Conservation (phyloP, 2,329 filamentous ascomycete genomes). For the Magnaporthiopsis rhizophila region DNA sequence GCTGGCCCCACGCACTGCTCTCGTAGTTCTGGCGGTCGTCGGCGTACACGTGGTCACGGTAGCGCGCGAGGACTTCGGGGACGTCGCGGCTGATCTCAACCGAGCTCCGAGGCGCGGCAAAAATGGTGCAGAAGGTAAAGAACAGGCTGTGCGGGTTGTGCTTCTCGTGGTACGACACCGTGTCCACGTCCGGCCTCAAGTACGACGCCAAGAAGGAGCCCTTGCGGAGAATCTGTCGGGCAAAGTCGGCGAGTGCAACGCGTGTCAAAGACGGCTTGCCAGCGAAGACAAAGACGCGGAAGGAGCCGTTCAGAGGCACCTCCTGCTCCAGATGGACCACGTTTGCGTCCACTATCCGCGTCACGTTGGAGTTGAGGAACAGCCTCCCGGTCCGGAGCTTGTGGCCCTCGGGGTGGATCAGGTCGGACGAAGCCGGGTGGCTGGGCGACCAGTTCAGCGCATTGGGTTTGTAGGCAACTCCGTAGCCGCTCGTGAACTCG, state of each 20-base stretch:
- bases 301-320: conserved; percentile 79
- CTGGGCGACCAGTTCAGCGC: conserved; percentile 71
- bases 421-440: conserved; percentile 62
- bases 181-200: conserved; percentile 49
- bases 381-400: conserved; percentile 67
- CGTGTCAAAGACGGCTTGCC: conserved; percentile 54
- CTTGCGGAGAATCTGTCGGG: conserved; percentile 53
- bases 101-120: conserved; percentile 57
- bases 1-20: conserved; percentile 57
- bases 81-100: conserved; percentile 67
- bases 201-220: conserved; percentile 66
- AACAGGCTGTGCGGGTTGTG: conserved; percentile 81
- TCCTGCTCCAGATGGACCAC: conserved; percentile 86
- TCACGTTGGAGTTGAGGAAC: conserved; percentile 72
- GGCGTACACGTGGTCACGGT: conserved; percentile 76
- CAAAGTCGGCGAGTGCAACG: conserved; percentile 62
- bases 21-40: conserved; percentile 67
- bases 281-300: conserved; percentile 80
- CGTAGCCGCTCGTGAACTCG: conserved; percentile 89
- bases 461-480: conserved; percentile 78
- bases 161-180: conserved; percentile 66
- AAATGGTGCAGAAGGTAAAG: conserved; percentile 71
- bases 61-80: conserved; percentile 63
- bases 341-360: conserved; percentile 80
- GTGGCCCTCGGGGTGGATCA: conserved; percentile 59